Evolutionary conservation across 495 filamentous ascomycete genomes (phyloP).

Genomic region (Endocarpon pusillum): DNA sequence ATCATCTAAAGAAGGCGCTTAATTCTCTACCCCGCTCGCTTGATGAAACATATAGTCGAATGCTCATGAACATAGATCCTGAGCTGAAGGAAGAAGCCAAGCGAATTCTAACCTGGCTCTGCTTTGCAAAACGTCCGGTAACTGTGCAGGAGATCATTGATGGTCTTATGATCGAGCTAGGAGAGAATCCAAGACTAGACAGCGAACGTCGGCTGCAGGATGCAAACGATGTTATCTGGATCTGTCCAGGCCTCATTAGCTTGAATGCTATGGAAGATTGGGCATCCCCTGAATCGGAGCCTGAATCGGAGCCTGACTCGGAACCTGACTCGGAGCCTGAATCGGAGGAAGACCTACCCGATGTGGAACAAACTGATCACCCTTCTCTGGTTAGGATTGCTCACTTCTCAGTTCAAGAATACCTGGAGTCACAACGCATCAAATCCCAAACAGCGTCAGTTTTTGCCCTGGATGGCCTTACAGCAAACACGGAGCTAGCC

Average conservation of each 20-base stretch:
- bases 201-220: slow-evolving; percentile 11
- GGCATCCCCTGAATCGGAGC: too few relatives aligned
- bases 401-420: slow-evolving; percentile 26
- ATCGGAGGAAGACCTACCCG: background rate
- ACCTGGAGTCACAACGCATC: slow-evolving; percentile 21
- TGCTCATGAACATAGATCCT: slow-evolving; percentile 14
- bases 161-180: slow-evolving; percentile 13
- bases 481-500: slow-evolving; percentile 15
- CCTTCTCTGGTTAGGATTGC: slow-evolving; percentile 15
- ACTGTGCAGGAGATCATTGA: slow-evolving; percentile 17
- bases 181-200: slow-evolving; percentile 10
- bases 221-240: slow-evolving; percentile 11
- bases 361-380: background rate
- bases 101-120: slow-evolving; percentile 18
- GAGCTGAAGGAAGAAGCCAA: slow-evolving; percentile 11
- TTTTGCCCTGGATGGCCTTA: slow-evolving; percentile 10
- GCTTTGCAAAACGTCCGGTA: slow-evolving; percentile 16
- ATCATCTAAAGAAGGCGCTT: slow-evolving; percentile 2
- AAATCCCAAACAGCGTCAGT: slow-evolving; percentile 9
- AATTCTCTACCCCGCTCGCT: slow-evolving; percentile 19
- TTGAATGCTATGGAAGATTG: background rate
- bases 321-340: too few relatives aligned
- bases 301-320: too few relatives aligned
- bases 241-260: slow-evolving; percentile 17
- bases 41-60: slow-evolving; percentile 21